phyloP scores from a whole-genome alignment of 2,329 filamentous ascomycete genomes.

The Helminthosporium solani region DNA sequence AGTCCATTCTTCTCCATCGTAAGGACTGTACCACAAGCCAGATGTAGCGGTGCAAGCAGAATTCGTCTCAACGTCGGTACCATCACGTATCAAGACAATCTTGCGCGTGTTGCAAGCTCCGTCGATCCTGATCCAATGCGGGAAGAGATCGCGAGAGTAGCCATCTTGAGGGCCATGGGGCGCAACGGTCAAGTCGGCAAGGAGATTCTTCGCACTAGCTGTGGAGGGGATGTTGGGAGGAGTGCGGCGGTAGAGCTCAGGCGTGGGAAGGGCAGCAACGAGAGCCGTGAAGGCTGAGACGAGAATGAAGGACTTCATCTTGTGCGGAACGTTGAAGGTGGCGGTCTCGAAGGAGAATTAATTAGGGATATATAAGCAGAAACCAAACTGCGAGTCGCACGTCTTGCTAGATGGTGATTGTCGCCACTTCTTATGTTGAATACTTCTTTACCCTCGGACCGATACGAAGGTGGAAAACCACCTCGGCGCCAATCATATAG shows the following conservation, averaged over 20 bases:
- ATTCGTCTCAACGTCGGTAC: constrained; percentile 60
- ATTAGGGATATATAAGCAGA: neutral
- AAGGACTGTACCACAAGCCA: constrained; percentile 70
- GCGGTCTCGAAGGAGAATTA: neutral
- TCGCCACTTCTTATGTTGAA: constrained; percentile 22
- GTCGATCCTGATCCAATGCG: constrained; percentile 66
- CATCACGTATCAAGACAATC: constrained; percentile 72
- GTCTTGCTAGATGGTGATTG: constrained; percentile 3
- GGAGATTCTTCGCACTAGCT: constrained; percentile 57
- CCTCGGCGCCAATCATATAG: constrained; percentile 28
- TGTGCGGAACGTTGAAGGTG: constrained; percentile 5
- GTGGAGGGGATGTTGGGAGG: constrained; percentile 65
- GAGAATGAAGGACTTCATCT: constrained; percentile 35
- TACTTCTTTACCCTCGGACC: constrained; percentile 2
- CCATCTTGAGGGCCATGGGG: constrained; percentile 55
- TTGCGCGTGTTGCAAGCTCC: constrained; percentile 69
- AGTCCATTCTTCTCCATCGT: constrained; percentile 72
- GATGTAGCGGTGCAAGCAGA: constrained; percentile 62
- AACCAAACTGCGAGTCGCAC: neutral
- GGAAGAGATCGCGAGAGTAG: constrained; percentile 69
- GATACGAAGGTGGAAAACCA: constrained; percentile 9
- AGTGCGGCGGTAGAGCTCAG: constrained; percentile 36
- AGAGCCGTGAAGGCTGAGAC: constrained; percentile 21
- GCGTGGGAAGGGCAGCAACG: constrained; percentile 31
- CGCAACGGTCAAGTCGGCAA: constrained; percentile 60